Base-by-base conservation (phyloP, 495 filamentous ascomycete genomes). In the Hypoxylon fuscum region DNA sequence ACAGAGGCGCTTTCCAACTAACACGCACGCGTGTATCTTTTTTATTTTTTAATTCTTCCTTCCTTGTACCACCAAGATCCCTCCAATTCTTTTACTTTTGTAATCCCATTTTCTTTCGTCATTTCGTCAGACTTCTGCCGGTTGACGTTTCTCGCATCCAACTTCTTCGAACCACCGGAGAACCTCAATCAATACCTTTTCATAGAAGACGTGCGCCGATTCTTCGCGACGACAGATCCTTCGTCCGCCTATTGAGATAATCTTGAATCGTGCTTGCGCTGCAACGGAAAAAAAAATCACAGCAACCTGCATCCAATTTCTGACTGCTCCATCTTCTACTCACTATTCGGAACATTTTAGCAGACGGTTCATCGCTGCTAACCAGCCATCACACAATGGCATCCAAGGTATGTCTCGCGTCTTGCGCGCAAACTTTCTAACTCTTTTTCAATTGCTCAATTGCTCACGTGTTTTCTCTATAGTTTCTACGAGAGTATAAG, bases 401-500 rank as follows among this genome's bases (percentile, higher is more conserved):
- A 48, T 78, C 77, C 35, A 80, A 80, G 71, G 78, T 81, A 60
- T 66, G 73, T 61, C 57, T 21, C 45, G 14, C 37, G 3, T 37
- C 41, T 31, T 7, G 20, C 22, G 48, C 44, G 18, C 32, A 21
- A 25, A 6, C n/a, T 18, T 11, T 8, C 2, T 37, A 12, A 20
- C 21, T 0, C 17, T 21, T 14, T 57, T 20, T 27, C 25, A 27
- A 8, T 27, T 27, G 25, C 25, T 27, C 21, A 15, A 32, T 34
- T 57, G 12, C 55, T 60, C 12, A 56, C 51, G 22, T 17, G 11
- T 15, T 11, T 7, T 42, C 27, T 37, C n/a, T 52, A 60, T 78
- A 98, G 91, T 97, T 97, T 77, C 84, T 97, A 68, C 85, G 95
- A 87, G 95, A 98, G 79, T 98, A 98, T 81, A 98, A 98, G 80